Conservation (phyloP, 2,329 filamentous ascomycete species). For the Escovopsis sp. region DNA sequence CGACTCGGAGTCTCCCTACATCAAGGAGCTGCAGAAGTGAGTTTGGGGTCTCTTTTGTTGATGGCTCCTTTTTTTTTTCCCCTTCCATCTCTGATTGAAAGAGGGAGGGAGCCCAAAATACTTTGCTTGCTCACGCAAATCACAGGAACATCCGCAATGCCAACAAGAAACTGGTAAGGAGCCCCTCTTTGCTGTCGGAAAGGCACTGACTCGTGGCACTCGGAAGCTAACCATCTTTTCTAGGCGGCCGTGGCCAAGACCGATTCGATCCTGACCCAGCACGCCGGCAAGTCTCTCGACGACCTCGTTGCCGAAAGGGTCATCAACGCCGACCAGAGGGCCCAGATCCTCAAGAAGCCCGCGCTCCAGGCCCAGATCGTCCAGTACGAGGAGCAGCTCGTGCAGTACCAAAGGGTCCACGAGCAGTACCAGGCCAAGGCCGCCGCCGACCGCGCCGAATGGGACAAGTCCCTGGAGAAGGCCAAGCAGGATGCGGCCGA, state of each 20-base stretch:
- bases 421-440: conserved; percentile 51
- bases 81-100: no score
- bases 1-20: conserved; percentile 58
- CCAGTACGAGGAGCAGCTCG: conserved; percentile 59
- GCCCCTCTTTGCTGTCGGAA: conserved; percentile 11
- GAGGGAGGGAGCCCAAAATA: no score
- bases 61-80: no score
- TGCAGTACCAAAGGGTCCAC: conserved; percentile 61
- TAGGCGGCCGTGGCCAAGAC: conserved; percentile 59
- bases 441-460: conserved; percentile 40
- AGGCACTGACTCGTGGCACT: neutral
- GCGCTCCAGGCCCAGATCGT: conserved; percentile 50
- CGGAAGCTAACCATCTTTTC: conserved; percentile 1
- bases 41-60: no score
- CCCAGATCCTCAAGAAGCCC: conserved; percentile 64
- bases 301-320: conserved; percentile 55
- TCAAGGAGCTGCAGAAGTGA: conserved; percentile 85
- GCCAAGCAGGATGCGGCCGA: conserved; percentile 37
- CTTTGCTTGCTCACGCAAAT: conserved; percentile 8
- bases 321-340: conserved; percentile 70
- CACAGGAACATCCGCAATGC: conserved; percentile 75
- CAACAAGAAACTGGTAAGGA: conserved; percentile 87
- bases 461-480: conserved; percentile 42
- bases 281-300: conserved; percentile 56
- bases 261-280: conserved; percentile 51